Conservation (phyloP, 2,329 filamentous ascomycete genomes). For the Pseudocercospora macadamiae region DNA sequence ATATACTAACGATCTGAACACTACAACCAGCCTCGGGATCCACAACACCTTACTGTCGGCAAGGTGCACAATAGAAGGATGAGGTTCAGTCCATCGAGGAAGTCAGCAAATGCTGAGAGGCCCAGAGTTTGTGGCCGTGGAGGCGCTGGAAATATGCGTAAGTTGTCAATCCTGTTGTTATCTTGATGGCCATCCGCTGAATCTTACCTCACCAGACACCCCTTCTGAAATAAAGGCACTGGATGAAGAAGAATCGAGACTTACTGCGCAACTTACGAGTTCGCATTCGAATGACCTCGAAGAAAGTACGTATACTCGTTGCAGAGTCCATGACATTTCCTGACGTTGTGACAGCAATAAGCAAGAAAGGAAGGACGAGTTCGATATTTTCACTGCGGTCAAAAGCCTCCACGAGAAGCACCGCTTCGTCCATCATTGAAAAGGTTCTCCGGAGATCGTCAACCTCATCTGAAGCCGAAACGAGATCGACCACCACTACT, state of each 20-base stretch:
- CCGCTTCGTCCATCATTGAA: not conserved
- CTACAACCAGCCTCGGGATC: no score
- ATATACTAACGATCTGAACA: no score
- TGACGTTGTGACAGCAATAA: not conserved
- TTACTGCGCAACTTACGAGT: slow-evolving; percentile 18
- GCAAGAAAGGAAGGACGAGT: not conserved
- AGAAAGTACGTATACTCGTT: not conserved
- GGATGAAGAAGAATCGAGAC: slow-evolving; percentile 15
- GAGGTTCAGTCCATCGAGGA: not conserved
- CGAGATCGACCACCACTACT: not conserved
- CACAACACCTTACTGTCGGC: not conserved
- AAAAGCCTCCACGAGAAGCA: not conserved
- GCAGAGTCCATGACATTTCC: not conserved
- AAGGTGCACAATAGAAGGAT: not conserved
- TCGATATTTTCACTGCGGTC: not conserved
- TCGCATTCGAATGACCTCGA: slow-evolving; percentile 3
- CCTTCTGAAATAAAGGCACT: slow-evolving; percentile 18
- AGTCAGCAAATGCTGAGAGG: slow-evolving; percentile 9
- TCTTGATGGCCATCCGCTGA: no score
- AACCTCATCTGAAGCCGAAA: not conserved
- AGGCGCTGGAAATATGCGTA: slow-evolving; percentile 27
- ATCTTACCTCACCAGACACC: not conserved
- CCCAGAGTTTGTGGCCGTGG: slow-evolving; percentile 23
- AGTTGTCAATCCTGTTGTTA: not conserved
- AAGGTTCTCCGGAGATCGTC: not conserved